Evolutionary conservation across 179 eudicot species (phyloP).

Genomic region (Carnegiea gigantea): DNA sequence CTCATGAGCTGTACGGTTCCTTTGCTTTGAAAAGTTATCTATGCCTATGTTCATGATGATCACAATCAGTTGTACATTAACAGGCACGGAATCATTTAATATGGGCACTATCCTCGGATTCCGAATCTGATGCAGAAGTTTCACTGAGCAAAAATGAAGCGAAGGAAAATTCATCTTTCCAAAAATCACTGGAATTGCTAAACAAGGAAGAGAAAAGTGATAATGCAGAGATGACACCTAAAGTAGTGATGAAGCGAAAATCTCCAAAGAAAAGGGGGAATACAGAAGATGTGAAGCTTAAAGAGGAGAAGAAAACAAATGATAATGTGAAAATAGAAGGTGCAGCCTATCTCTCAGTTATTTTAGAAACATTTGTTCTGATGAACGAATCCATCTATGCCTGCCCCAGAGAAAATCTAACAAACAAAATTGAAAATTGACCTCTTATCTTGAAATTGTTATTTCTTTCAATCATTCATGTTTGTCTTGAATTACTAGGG

Average conservation of each 20-base stretch:
- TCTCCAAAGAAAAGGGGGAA: constrained; percentile 48
- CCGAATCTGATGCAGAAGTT: constrained; percentile 31
- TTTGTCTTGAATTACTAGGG: constrained; percentile 27
- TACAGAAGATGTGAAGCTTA: constrained; percentile 30
- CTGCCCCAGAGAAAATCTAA: constrained; percentile 3
- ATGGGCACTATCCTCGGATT: constrained; percentile 42
- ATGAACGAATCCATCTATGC: background rate
- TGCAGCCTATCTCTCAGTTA: background rate
- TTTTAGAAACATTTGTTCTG: background rate
- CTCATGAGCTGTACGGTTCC: background rate
- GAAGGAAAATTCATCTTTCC: constrained; percentile 23
- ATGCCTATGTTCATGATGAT: constrained; percentile 1
- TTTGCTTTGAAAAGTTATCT: background rate
- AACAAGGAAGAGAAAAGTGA: constrained; percentile 22
- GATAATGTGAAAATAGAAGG: constrained; percentile 34
- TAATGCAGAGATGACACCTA: constrained; percentile 25
- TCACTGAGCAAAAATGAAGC: constrained; percentile 12
- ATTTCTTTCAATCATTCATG: background rate
- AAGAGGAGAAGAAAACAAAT: constrained; percentile 35
- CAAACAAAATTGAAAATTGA: background rate
- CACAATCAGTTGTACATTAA: background rate
- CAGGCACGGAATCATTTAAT: constrained; percentile 36
- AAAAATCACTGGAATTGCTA: constrained; percentile 19
- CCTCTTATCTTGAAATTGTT: background rate
- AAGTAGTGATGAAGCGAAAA: constrained; percentile 37